Base-by-base conservation (phyloP, 2,329 filamentous ascomycete genomes). In the Epichloe festucae region DNA sequence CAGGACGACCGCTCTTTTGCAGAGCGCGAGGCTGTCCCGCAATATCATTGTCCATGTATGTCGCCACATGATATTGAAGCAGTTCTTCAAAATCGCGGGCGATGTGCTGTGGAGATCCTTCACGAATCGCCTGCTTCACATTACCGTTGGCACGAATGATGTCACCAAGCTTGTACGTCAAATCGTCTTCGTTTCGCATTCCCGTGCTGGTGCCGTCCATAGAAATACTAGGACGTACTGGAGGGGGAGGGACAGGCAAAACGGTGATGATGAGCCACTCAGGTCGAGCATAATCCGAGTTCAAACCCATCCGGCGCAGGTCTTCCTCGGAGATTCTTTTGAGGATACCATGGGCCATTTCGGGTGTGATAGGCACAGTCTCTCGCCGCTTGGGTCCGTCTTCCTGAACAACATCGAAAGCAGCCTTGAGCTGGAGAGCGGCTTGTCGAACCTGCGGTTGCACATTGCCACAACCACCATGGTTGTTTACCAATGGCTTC, bases 11-110 rank as follows among this genome's bases (percentile, higher is more conserved):
- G 52, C 89, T 95, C 75, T 98, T 98, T 65, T 98, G 94, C 63
- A 97, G 76, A 3, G 93, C 91, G 60, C 93, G 89, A 3, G 93
- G 93, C 60, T 94, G 84, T 48, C 91, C 90, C 56, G 94, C 93
- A 69, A 97, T 96, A 66, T 98, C 91, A 62, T 98, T 99, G 70
- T 98, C 93, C 94, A 99, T 98, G 70, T 96, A 95, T 1, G 94
- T 98, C 43, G 94, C 94, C 54, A 98, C 90, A 63, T 98, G 94
- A 65, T 95, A 99, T 65, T 99, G 94, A 39, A 99, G 75, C 35
- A 98, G 73, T 56, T 85, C 82, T 68, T 95, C 89, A 53, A 96
- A 97, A 62, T 98, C 93, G 53, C 83, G 80, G 15, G 89, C 81
- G 58, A 97, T 89, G 69, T 98, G 93, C 57, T 87, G 84, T 1